phyloP scores from a whole-genome alignment of 2,329 filamentous ascomycete genomes.

The Rachicladosporium sp. region DNA sequence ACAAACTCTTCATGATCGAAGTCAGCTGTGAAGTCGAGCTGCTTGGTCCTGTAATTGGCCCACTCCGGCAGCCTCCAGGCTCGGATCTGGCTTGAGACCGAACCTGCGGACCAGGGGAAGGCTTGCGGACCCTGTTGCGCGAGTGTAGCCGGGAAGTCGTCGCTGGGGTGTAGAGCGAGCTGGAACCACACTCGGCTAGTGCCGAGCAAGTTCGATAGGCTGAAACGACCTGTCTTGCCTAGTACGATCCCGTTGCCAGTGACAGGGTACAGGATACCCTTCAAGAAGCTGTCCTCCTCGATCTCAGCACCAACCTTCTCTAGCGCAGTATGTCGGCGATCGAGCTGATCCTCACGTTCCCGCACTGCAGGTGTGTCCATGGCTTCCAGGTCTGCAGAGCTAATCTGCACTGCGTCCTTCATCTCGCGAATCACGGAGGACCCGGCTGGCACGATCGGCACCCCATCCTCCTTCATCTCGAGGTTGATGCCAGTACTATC shows the following conservation, averaged over 20 bases:
- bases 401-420: slow-evolving; percentile 65
- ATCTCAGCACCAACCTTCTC: slow-evolving; percentile 78
- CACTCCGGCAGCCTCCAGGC: slow-evolving; percentile 91
- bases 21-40: slow-evolving; percentile 89
- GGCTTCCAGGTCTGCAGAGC: slow-evolving; percentile 67
- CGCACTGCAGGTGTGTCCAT: slow-evolving; percentile 54
- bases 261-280: slow-evolving; percentile 67
- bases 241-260: slow-evolving; percentile 67
- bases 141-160: slow-evolving; percentile 65
- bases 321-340: slow-evolving; percentile 69
- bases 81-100: slow-evolving; percentile 82
- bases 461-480: slow-evolving; percentile 93
- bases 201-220: slow-evolving; percentile 59
- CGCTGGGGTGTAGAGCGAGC: slow-evolving; percentile 78
- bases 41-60: slow-evolving; percentile 84
- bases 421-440: slow-evolving; percentile 79
- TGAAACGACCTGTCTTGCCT: slow-evolving; percentile 65
- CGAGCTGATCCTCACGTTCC: slow-evolving; percentile 65
- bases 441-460: slow-evolving; percentile 61
- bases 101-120: slow-evolving; percentile 86
- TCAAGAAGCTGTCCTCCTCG: slow-evolving; percentile 72
- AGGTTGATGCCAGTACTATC: slow-evolving; percentile 85
- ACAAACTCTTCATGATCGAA: slow-evolving; percentile 91
- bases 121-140: slow-evolving; percentile 59
- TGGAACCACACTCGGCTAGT: slow-evolving; percentile 95